Base-by-base conservation (phyloP, 768 basidiomycete species). In the Hysterangium stoloniferum region DNA sequence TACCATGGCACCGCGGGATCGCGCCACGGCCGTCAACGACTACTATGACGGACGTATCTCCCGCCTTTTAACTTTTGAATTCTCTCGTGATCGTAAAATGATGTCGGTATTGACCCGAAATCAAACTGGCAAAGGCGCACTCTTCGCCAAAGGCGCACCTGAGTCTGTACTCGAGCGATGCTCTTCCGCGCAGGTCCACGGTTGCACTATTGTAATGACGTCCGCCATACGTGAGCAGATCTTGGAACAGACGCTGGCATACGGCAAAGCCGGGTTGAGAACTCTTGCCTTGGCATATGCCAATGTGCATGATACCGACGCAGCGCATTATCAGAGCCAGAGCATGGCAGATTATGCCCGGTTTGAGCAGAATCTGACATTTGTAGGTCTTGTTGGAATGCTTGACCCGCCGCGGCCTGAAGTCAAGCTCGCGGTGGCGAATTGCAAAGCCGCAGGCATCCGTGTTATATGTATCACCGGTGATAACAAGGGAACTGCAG, bases 1-100 rank as follows among this genome's bases (percentile, higher is more conserved):
- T 2, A 64, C 68, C 35, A 72, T 94, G 20, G 63, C 78, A 2
- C 76, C 76, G 33, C 65, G 72, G 15, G 70, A 67, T 32, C 86
- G 94, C 48, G 84, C 86, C 45, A 88, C 78, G 57, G 91, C 85
- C 31, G 75, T 97, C 69, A 93, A 86, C 71, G 84, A 87, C 31
- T 75, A 81, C 66, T 84, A 90, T 64, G 90, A 92, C 56, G 70
- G 72, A 46, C 72, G 69, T 13, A 84, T 90, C 61, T 73, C 81
- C 15, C 83, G 93, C 52, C 76, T 96, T 12, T 71, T 96, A 58
- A 99, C 94, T 6, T 95, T 99, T 66, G 95, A 99, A 66, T 98
- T 99, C 68, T 90, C 93, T 19, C 83, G 95, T 17, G 95, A 98
- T 67, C 86, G 95, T 62, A 99, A 97, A 71, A 95, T 94, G 82